Conservation (phyloP, 495 filamentous ascomycete genomes). For the Mytilinidion resinicola region DNA sequence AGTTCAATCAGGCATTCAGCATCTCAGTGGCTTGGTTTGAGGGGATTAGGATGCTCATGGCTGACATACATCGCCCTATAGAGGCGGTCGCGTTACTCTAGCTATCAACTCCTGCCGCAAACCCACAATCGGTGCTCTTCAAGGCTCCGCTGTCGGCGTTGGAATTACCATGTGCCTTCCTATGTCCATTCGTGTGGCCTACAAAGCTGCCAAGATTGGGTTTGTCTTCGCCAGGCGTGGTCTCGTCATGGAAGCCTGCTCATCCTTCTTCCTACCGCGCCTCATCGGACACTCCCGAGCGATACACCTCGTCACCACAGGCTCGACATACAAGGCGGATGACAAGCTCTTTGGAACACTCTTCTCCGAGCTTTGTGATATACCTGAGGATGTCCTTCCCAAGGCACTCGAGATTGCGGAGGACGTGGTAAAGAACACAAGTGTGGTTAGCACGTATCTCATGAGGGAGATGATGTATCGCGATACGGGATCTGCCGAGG, state of each 20-base stretch:
- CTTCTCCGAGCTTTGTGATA: slow-evolving; percentile 50
- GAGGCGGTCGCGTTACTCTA: slow-evolving; percentile 51
- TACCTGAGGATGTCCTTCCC: slow-evolving; percentile 46
- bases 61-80: slow-evolving; percentile 19
- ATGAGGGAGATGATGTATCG: slow-evolving; percentile 58
- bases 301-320: slow-evolving; percentile 53
- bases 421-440: slow-evolving; percentile 55
- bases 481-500: slow-evolving; percentile 49
- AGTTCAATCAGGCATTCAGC: neutral
- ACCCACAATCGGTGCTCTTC: slow-evolving; percentile 58
- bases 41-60: neutral
- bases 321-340: slow-evolving; percentile 39
- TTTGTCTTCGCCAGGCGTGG: slow-evolving; percentile 61
- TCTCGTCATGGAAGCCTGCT: slow-evolving; percentile 56
- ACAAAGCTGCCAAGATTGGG: slow-evolving; percentile 51
- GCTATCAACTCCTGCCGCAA: slow-evolving; percentile 58
- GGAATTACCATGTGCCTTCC: slow-evolving; percentile 65
- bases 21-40: neutral
- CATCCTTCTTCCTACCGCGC: slow-evolving; percentile 57
- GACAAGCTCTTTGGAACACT: slow-evolving; percentile 45
- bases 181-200: slow-evolving; percentile 52
- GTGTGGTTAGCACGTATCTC: slow-evolving; percentile 46
- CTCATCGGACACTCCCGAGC: slow-evolving; percentile 53
- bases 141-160: slow-evolving; percentile 60
- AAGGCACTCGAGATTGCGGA: slow-evolving; percentile 52